Evolutionary conservation across 129 eudicot genomes (phyloP).

Genomic region (Artemisia tridentata): DNA sequence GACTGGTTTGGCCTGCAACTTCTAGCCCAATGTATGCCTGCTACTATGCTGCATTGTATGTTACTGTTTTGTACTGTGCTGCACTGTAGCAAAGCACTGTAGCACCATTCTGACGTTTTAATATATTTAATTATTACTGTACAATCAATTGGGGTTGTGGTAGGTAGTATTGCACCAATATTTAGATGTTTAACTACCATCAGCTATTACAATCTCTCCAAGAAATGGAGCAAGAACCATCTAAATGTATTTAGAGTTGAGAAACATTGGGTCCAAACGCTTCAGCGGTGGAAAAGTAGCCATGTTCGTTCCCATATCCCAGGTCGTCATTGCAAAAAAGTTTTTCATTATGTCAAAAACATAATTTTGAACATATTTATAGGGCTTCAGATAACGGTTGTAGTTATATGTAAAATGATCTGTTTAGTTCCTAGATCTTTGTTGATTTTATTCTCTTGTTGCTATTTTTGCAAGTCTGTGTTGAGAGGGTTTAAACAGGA

Average conservation of each 20-base stretch:
- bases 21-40: too few species aligned
- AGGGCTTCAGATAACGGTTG: slow-evolving; percentile 22
- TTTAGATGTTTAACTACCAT: slow-evolving; percentile 26
- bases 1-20: too few species aligned
- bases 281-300: slow-evolving; percentile 30
- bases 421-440: slow-evolving; percentile 9
- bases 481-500: not conserved
- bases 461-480: not conserved
- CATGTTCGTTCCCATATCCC: slow-evolving; percentile 18
- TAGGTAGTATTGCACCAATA: slow-evolving; percentile 18
- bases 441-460: slow-evolving; percentile 2
- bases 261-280: slow-evolving; percentile 32
- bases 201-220: slow-evolving; percentile 13
- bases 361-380: slow-evolving; percentile 21
- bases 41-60: too few species aligned
- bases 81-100: too few species aligned
- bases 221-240: slow-evolving; percentile 20
- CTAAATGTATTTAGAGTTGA: slow-evolving; percentile 25
- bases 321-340: slow-evolving; percentile 21
- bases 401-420: slow-evolving; percentile 26
- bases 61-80: too few species aligned
- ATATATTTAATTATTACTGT: not conserved
- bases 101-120: too few species aligned
- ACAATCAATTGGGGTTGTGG: slow-evolving; percentile 1
- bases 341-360: slow-evolving; percentile 25